Evolutionary conservation across 1,284 basidiomycete genomes (phyloP).

Genomic region (Puccinia novopanici): DNA sequence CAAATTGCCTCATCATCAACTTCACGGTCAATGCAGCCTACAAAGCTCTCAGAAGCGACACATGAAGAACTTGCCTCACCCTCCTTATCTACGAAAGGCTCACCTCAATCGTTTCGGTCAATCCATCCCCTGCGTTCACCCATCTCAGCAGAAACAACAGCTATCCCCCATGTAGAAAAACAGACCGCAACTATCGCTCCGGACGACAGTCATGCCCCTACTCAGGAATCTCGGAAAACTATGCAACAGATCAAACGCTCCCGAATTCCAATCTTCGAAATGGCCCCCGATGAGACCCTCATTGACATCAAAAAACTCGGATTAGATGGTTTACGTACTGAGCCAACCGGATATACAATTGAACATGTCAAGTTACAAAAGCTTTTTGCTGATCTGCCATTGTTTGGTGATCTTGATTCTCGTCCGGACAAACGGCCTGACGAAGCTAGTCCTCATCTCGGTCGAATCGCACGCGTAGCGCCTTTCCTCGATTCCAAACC

Average conservation of each 20-base stretch:
- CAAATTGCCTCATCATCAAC: slow-evolving; percentile 9
- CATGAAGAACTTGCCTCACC: slow-evolving; percentile 10
- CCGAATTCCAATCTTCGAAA: slow-evolving; percentile 39
- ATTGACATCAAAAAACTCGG: slow-evolving; percentile 25
- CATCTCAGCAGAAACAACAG: slow-evolving; percentile 4
- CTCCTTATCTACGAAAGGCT: slow-evolving; percentile 28
- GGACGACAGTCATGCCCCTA: not conserved
- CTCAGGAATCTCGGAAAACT: slow-evolving; percentile 37
- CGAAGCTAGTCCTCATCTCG: slow-evolving; percentile 41
- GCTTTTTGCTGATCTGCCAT: slow-evolving; percentile 41
- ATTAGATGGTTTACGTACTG: slow-evolving; percentile 27
- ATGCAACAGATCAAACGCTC: slow-evolving; percentile 36
- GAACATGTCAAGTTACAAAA: slow-evolving; percentile 43
- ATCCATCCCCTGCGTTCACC: slow-evolving; percentile 1
- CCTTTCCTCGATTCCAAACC: slow-evolving; percentile 41
- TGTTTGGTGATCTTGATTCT: slow-evolving; percentile 49
- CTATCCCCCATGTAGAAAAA: slow-evolving; percentile 12
- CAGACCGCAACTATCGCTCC: not conserved
- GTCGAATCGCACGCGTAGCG: slow-evolving; percentile 39
- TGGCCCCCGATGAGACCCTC: slow-evolving; percentile 34
- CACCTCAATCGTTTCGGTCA: slow-evolving; percentile 26
- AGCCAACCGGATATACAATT: slow-evolving; percentile 14
- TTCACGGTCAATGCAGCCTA: slow-evolving; percentile 1
- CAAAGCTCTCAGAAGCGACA: slow-evolving; percentile 2
- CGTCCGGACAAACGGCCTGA: slow-evolving; percentile 44